These are phyloP conservation scores for Colletotrichum theobromicola DNA, from an alignment of 2,329 filamentous ascomycete species.

Conservation along the genomic window DNA sequence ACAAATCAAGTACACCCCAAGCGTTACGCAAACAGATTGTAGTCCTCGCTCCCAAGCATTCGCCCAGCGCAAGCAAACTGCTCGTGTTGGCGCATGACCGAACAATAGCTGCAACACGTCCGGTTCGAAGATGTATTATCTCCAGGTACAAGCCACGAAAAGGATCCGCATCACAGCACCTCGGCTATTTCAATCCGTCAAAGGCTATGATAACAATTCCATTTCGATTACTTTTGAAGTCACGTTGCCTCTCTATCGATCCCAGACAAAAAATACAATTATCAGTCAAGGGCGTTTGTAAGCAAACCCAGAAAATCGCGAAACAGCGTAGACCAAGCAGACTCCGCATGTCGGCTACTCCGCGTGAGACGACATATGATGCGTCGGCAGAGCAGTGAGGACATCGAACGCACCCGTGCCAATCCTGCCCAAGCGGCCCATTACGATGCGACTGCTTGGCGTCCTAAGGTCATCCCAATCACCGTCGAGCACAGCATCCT, in stretches of 20 bases:
- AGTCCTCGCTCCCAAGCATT: not conserved
- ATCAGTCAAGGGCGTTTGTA: not conserved
- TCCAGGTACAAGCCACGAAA: not conserved
- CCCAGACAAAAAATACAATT: conserved; percentile 14
- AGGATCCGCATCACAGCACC: not conserved
- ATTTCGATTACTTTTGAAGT: conserved; percentile 12
- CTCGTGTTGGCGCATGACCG: not conserved
- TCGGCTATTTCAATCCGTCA: not conserved
- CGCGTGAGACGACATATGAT: conserved; percentile 37
- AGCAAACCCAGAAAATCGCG: not conserved
- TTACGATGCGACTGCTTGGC: conserved; percentile 86
- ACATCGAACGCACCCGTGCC: conserved; percentile 95
- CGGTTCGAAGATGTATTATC: not conserved
- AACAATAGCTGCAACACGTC: not conserved
- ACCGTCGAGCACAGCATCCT: conserved; percentile 87
- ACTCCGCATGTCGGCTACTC: not conserved
- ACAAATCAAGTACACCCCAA: not conserved
- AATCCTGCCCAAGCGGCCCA: conserved; percentile 80
- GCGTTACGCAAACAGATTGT: not conserved
- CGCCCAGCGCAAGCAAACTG: not conserved
- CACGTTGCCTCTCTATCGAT: conserved; percentile 7
- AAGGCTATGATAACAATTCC: not conserved
- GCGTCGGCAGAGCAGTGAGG: conserved; percentile 65
- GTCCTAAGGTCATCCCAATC: conserved; percentile 89
- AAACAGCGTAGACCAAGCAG: not conserved